phyloP scores from a whole-genome alignment of 2,329 filamentous ascomycete genomes.

The Lachnellula occidentalis region DNA sequence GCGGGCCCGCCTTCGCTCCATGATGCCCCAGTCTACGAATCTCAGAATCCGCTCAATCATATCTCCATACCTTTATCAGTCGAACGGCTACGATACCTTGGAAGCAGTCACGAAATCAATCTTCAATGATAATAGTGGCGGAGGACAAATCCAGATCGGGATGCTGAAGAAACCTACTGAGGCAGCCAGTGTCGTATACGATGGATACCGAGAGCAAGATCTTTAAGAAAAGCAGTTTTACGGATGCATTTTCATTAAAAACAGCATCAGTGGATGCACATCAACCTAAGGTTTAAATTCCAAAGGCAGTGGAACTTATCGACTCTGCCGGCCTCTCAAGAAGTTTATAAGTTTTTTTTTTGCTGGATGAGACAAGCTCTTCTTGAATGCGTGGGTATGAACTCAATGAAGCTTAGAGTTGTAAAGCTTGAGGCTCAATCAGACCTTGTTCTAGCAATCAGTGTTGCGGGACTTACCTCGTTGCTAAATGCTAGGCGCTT shows the following conservation, averaged over 20 bases:
- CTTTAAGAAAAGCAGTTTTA: conserved; percentile 49
- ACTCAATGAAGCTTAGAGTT: too few relatives aligned
- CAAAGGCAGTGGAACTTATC: too few relatives aligned
- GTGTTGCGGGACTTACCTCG: too few relatives aligned
- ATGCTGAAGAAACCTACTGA: conserved; percentile 51
- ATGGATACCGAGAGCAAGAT: conserved; percentile 41
- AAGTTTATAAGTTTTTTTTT: too few relatives aligned
- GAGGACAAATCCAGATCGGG: conserved; percentile 57
- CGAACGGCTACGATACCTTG: conserved; percentile 40
- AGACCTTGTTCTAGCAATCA: too few relatives aligned
- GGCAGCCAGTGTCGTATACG: conserved; percentile 40
- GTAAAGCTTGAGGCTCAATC: too few relatives aligned
- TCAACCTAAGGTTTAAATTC: conserved; percentile 23
- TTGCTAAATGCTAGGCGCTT: too few relatives aligned
- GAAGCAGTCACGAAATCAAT: conserved; percentile 41
- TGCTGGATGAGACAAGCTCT: too few relatives aligned
- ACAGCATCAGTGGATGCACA: conserved; percentile 38
- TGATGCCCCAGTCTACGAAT: conserved; percentile 29
- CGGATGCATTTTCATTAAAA: conserved; percentile 48
- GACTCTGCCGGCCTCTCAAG: too few relatives aligned
- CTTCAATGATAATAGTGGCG: conserved; percentile 47
- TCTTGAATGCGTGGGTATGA: too few relatives aligned
- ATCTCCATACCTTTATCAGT: conserved; percentile 53
- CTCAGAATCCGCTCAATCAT: too few relatives aligned
- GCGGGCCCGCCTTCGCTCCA: too few relatives aligned